These are phyloP conservation scores for Barnettozyma hawaiiensis DNA, from an alignment of 1,139 yeast species.

Conservation along the genomic window DNA sequence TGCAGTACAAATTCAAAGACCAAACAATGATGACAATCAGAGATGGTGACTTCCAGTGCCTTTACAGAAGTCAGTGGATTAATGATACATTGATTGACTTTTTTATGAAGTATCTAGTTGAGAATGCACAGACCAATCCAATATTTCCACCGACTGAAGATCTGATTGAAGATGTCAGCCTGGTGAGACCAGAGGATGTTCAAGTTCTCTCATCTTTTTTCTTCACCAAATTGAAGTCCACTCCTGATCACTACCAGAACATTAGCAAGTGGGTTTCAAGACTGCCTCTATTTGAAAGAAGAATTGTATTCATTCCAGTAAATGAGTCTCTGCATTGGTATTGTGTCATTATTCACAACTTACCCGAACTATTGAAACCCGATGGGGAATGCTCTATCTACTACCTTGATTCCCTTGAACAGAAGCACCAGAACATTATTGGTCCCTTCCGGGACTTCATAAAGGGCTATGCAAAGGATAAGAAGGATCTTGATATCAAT, in stretches of 20 bases:
- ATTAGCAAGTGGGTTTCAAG: conserved; percentile 78
- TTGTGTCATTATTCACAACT: conserved; percentile 59
- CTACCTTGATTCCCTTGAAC: conserved; percentile 73
- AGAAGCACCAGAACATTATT: conserved; percentile 48
- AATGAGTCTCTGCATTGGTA: conserved; percentile 87
- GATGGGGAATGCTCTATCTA: conserved; percentile 41
- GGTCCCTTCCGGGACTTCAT: conserved; percentile 57
- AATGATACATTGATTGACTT: conserved; percentile 72
- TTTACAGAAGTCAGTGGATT: conserved; percentile 69
- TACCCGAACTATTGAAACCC: conserved; percentile 24
- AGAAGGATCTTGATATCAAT: conserved; percentile 43
- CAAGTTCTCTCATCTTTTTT: conserved; percentile 82
- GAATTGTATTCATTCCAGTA: conserved; percentile 72
- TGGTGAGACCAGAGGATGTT: conserved; percentile 31
- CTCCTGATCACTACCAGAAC: conserved; percentile 44
- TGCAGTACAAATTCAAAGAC: conserved; percentile 45
- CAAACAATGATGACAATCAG: conserved; percentile 46
- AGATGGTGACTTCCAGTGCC: conserved; percentile 59
- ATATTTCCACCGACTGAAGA: conserved; percentile 3
- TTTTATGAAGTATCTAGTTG: conserved; percentile 54
- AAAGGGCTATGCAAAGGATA: conserved; percentile 66
- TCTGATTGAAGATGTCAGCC: conserved; percentile 1
- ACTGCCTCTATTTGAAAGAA: conserved; percentile 55
- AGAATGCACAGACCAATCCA: conserved; percentile 30
- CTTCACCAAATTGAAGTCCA: conserved; percentile 54